Base-by-base conservation (phyloP, 768 basidiomycete species). In the Tremella yokohamensis region DNA sequence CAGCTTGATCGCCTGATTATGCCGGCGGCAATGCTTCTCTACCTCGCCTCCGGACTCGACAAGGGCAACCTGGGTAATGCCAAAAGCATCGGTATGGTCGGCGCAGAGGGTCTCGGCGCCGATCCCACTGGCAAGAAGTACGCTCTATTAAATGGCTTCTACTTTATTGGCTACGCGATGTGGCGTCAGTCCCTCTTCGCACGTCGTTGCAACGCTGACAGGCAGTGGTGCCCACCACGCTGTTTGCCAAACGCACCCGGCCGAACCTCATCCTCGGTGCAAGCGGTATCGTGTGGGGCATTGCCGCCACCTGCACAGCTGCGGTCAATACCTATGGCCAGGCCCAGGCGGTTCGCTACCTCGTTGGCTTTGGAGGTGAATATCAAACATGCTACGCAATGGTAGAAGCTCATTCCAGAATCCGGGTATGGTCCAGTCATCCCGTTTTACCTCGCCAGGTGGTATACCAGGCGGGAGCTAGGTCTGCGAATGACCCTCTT, bases 41-140 rank as follows among this genome's bases (percentile, higher is more conserved):
- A 45, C 22, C 42, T 45, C 20, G 49, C 19, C 49, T 18, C 16
- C 9, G 20, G 26, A 4, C 20, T 50, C 15, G 49, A 50, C 49
- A 50, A 66, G 48, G 54, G 57, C 13, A 66, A 66, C 47, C 50
- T 66, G 20, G 64, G 64, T 13, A 66, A 66, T 40, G 64, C 64
- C 24, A 66, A 66, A 40, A 53, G 54, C 24, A 24, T 60, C 8
- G 64, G 64, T 22, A 50, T 66, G 34, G 44, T 60, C 38, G 49
- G 54, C 12, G 61, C 62, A 39, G 26, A 29, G n/a, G 49, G 49
- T 1, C 16, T 66, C 18, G 63, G 63, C 8, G 48, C 50, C 19
- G 61, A 66, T 25, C 60, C 57, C 16, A 29, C 53, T 2, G 64
- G 64, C 13, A 34, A 54, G 12, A 49, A 54, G 29, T 65, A 62